phyloP scores from a whole-genome alignment of 2,329 filamentous ascomycete species.

The Aphanocladium album region DNA sequence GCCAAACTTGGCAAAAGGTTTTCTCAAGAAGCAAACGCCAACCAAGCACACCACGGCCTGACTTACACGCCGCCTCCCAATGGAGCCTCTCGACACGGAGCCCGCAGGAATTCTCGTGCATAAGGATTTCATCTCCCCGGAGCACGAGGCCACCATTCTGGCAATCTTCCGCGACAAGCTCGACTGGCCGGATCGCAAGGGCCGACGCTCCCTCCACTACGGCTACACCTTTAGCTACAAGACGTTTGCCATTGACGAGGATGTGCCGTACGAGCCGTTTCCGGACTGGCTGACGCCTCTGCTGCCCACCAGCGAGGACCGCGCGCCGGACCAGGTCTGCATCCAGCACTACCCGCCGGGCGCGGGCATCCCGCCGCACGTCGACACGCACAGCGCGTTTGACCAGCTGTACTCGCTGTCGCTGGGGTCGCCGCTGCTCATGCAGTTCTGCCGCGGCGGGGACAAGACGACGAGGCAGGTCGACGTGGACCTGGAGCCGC shows the following conservation, averaged over 20 bases:
- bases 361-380: constrained; percentile 55
- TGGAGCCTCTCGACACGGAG: constrained; percentile 7
- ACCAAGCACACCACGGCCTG: background rate
- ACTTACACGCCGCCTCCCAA: background rate
- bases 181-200: constrained; percentile 41
- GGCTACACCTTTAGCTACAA: constrained; percentile 56
- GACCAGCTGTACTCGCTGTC: constrained; percentile 42
- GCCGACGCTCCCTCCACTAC: constrained; percentile 48
- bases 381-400: constrained; percentile 49
- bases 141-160: constrained; percentile 37
- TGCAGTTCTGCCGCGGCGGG: constrained; percentile 35
- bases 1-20: background rate
- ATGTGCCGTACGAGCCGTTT: constrained; percentile 45
- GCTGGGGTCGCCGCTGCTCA: constrained; percentile 37
- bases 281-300: constrained; percentile 47
- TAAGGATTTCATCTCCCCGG: constrained; percentile 35
- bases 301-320: constrained; percentile 34
- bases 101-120: constrained; percentile 33
- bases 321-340: constrained; percentile 52
- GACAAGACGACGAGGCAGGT: constrained; percentile 22
- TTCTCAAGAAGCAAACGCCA: background rate
- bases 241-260: constrained; percentile 49
- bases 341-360: constrained; percentile 57
- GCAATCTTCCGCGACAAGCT: constrained; percentile 39
- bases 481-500: constrained; percentile 42